Conservation (phyloP, 352 stramenopile genomes). For the Globisporangium paddicum region DNA sequence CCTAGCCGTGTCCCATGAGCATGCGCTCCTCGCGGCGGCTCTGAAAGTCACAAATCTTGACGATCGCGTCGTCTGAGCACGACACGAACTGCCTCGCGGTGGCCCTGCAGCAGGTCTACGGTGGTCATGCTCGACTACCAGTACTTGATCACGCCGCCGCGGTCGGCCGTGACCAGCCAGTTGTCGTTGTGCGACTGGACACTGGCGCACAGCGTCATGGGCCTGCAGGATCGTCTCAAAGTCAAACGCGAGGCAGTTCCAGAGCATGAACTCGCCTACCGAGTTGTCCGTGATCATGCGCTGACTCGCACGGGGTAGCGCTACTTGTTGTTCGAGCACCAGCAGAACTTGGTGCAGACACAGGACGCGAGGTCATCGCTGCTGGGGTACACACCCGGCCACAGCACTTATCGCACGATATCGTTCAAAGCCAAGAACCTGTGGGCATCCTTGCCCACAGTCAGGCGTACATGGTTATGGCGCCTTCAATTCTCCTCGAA, state of each 20-base stretch:
- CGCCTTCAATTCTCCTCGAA: too few relatives aligned
- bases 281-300: slow-evolving; percentile 96
- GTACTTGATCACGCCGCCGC: slow-evolving; percentile 90
- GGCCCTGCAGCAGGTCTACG: slow-evolving; percentile 78
- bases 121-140: slow-evolving; percentile 90
- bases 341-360: slow-evolving; percentile 85
- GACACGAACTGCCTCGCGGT: slow-evolving; percentile 95
- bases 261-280: slow-evolving; percentile 97
- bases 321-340: slow-evolving; percentile 90
- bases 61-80: slow-evolving; percentile 95
- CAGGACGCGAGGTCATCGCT: slow-evolving; percentile 72
- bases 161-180: slow-evolving; percentile 87
- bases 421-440: too few relatives aligned
- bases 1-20: slow-evolving; percentile 96
- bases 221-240: slow-evolving; percentile 96
- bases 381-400: slow-evolving; percentile 47
- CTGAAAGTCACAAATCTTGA: slow-evolving; percentile 93
- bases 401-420: too few relatives aligned
- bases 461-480: too few relatives aligned
- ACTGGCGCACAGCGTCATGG: slow-evolving; percentile 88
- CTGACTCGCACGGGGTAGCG: slow-evolving; percentile 88
- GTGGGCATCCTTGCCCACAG: too few relatives aligned
- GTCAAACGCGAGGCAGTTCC: slow-evolving; percentile 97
- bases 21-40: slow-evolving; percentile 91
- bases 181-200: slow-evolving; percentile 91